Conservation (phyloP, 2,329 filamentous ascomycete species). For the Pestalotiopsis sp. region DNA sequence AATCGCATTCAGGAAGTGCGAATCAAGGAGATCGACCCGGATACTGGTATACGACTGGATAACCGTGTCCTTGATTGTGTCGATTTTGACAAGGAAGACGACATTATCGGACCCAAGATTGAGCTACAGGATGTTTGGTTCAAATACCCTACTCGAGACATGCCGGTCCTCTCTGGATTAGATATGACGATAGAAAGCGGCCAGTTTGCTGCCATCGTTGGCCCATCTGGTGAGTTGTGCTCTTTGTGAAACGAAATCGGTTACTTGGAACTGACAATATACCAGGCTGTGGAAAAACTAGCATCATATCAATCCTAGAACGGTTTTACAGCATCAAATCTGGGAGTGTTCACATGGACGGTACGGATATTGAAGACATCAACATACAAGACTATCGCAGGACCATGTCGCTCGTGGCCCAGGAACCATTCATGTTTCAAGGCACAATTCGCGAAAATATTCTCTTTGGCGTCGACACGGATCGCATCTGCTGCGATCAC, state of each 20-base stretch:
- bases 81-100: conserved; percentile 40
- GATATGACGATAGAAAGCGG: conserved; percentile 63
- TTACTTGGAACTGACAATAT: conserved; percentile 17
- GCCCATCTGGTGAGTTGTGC: conserved; percentile 55
- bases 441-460: conserved; percentile 66
- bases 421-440: conserved; percentile 74
- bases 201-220: conserved; percentile 72
- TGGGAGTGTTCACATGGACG: conserved; percentile 68
- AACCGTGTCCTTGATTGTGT: conserved; percentile 37
- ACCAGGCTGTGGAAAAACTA: conserved; percentile 67
- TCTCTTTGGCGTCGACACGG: conserved; percentile 59
- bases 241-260: not conserved
- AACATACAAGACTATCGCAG: conserved; percentile 64
- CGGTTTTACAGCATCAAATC: conserved; percentile 69
- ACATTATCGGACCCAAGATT: conserved; percentile 54
- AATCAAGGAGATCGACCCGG: conserved; percentile 38
- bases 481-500: conserved; percentile 53
- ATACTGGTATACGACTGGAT: conserved; percentile 28
- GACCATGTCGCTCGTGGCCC: conserved; percentile 70
- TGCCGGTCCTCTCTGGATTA: conserved; percentile 60
- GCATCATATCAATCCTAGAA: conserved; percentile 67
- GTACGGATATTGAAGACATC: conserved; percentile 58
- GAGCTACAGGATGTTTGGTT: conserved; percentile 61
- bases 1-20: conserved; percentile 58
- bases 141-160: conserved; percentile 60